Conservation (phyloP, 2,329 filamentous ascomycete species). For the Sordariomycetes sp. region DNA sequence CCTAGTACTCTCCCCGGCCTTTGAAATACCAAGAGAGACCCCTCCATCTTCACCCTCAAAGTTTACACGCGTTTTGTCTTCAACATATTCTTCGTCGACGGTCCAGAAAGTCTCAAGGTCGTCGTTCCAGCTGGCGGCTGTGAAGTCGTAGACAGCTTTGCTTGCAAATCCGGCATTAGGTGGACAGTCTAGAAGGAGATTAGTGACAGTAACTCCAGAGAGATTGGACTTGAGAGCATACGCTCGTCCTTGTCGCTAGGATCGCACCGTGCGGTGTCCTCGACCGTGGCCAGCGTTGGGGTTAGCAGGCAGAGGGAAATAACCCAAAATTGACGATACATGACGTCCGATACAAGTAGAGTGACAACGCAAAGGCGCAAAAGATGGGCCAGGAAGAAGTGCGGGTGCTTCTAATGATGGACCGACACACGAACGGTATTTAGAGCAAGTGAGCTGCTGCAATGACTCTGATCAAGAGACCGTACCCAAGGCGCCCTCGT, state of each 20-base stretch:
- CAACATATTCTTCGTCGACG: constrained; percentile 20
- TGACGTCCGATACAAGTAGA: too few species aligned
- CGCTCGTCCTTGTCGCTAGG: constrained; percentile 14
- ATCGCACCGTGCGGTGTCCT: constrained; percentile 13
- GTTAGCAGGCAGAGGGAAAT: too few species aligned
- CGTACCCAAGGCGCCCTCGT: too few species aligned
- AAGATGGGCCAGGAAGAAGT: too few species aligned
- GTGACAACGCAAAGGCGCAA: too few species aligned
- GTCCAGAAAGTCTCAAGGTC: constrained; percentile 16
- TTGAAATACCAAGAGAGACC: constrained; percentile 42
- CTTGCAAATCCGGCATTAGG: constrained; percentile 58
- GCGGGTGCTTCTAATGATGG: too few species aligned
- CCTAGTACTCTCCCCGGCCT: constrained; percentile 46
- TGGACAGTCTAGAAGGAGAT: constrained; percentile 36
- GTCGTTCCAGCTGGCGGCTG: constrained; percentile 39
- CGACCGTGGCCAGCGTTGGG: constrained; percentile 6
- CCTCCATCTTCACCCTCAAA: constrained; percentile 17
- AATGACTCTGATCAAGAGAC: too few species aligned
- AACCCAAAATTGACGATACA: too few species aligned
- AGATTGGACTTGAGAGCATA: constrained; percentile 10
- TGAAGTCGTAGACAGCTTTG: constrained; percentile 50
- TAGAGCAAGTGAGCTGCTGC: too few species aligned
- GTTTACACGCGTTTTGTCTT: constrained; percentile 14
- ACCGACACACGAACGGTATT: too few species aligned
- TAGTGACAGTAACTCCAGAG: too few species aligned